Base-by-base conservation (phyloP, 495 filamentous ascomycete genomes). In the Podospora pseudoanserina region DNA sequence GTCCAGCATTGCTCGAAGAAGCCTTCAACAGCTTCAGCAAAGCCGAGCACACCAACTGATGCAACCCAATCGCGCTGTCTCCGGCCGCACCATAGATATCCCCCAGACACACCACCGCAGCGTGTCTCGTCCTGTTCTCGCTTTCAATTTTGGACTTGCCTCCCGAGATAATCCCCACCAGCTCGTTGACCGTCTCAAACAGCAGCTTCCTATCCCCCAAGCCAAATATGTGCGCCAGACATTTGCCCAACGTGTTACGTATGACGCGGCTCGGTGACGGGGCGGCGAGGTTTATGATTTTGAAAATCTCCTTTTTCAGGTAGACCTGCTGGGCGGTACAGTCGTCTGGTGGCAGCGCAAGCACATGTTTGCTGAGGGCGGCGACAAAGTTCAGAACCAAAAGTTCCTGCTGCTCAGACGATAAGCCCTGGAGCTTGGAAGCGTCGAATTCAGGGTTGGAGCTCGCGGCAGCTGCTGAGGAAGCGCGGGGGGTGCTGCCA, bases 351-450 rank as follows among this genome's bases (percentile, higher is more conserved):
- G 89, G 86, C 32, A 97, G 85, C 20, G 79, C 78, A 61, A 89
- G 87, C 44, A 94, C 91, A 83, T 96, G 88, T 68, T 90, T 90
- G 68, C 89, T 91, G 60, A 98, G 85, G 59, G 90, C 87, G 32
- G 92, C 89, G 32, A 93, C 89, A 77, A 97, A 97, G 56, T 89
- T 96, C 64, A 98, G 83, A 67, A 99, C 86, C 76, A 93, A 94
- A 23, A 98, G 87, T 72, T 97, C 93, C 78, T 98, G 96, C 75
- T 99, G 94, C 81, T 98, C 95, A 34, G 92, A 90, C 66, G 94
- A 90, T 65, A 98, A 88, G 60, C 91, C 86, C 79, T 96, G 90
- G 62, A 99, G 88, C 80, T 95, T 96, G 63, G 87, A 77, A 71
- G 96, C 77, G 76, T 99, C 93, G 75, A 99, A 89, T 82, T 95